Evolutionary conservation across 345 rosid genomes (phyloP).

Genomic region (Rhodamnia argentea): DNA sequence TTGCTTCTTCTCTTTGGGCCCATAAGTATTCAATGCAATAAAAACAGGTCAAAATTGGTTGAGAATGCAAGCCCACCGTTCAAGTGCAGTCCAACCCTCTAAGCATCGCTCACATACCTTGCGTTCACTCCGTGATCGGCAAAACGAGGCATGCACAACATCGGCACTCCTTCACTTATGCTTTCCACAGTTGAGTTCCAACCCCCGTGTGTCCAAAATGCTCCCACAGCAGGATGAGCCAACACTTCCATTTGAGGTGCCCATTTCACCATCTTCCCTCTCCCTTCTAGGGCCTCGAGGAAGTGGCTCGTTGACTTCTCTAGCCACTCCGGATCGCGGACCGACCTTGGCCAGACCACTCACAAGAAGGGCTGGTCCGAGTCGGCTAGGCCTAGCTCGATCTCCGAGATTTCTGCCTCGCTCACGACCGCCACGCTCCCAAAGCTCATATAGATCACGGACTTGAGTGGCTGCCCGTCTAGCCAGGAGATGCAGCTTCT

Average conservation of each 20-base stretch:
- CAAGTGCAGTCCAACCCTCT: conserved; percentile 42
- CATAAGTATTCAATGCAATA: background rate
- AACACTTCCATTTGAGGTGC: conserved; percentile 53
- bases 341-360: conserved; percentile 18
- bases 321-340: background rate
- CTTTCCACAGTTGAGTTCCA: conserved; percentile 72
- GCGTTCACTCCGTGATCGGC: conserved; percentile 51
- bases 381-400: conserved; percentile 18
- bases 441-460: conserved; percentile 29
- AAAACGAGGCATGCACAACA: conserved; percentile 59
- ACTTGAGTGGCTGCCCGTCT: conserved; percentile 11
- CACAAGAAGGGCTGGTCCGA: conserved; percentile 12
- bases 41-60: background rate
- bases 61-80: conserved; percentile 9
- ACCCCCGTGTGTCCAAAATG: conserved; percentile 54
- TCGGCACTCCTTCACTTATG: conserved; percentile 50
- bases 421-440: conserved; percentile 17
- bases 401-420: conserved; percentile 6
- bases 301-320: conserved; percentile 9
- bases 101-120: conserved; percentile 31
- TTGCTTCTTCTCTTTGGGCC: background rate
- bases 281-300: background rate
- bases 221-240: conserved; percentile 43
- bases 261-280: conserved; percentile 54
- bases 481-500: conserved; percentile 24